Percentiles rank a stretch among this genome's conserved stretches.
Conservation (phyloP, 1,284 basidiomycete species). For the Ceratobasidium sp. region DNA sequence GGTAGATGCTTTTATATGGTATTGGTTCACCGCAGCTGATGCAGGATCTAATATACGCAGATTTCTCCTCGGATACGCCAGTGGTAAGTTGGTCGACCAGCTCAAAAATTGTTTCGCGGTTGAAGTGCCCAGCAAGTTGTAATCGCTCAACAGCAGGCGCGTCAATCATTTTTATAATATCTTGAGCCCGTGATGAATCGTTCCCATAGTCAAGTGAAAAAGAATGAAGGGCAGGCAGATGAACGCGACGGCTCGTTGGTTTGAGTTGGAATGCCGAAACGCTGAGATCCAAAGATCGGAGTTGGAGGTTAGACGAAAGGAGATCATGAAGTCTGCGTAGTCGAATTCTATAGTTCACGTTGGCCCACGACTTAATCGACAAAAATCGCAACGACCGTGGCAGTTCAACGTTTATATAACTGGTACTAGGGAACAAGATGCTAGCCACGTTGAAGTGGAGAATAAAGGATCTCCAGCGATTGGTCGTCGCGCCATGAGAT, state of each 20-base stretch:
- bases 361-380: neutral
- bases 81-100: no score
- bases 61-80: no score
- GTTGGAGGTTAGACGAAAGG: constrained; percentile 6
- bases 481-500: neutral
- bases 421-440: neutral
- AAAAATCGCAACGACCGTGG: neutral
- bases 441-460: neutral
- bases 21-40: no score
- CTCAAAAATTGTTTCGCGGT: no score
- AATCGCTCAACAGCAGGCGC: neutral
- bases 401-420: neutral
- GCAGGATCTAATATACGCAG: no score
- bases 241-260: neutral
- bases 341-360: neutral
- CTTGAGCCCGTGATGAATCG: neutral
- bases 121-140: no score
- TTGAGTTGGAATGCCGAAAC: neutral
- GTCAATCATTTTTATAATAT: neutral
- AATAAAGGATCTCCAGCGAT: constrained; percentile 4
- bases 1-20: neutral
- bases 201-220: neutral
- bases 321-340: neutral
- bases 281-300: neutral
- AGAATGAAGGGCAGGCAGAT: neutral